Evolutionary conservation across 768 basidiomycete species (phyloP), one percentile per base, ranked within the genome.

Genomic region (Pleurotus cornucopiae): DNA sequence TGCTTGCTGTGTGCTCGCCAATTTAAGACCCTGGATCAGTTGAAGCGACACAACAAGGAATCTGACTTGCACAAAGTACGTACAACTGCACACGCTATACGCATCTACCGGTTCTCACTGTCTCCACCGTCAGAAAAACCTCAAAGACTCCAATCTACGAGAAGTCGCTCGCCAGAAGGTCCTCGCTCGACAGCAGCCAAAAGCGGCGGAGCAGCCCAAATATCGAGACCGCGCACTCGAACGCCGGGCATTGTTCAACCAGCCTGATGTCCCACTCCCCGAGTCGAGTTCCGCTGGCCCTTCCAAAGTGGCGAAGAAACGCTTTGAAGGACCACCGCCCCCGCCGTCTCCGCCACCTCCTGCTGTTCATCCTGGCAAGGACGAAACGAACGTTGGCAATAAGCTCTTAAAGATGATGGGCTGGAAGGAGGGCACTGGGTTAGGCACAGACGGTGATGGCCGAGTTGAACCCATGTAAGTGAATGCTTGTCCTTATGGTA

Each of bases 351-450:
- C 88, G 0, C 83, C 88, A 1, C 83, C 84, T 6, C 78, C 82
- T 4, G 76, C 83, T 2, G 63, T 86, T 3, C 84, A 87, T 62
- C 90, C 86, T 4, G 90, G 83, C 4, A 75, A 91, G 66, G 94
- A 98, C 63, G 83, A 86, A 49, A 85, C 64, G 41, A 98, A 98
- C 62, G 82, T 93, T 9, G 97, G 97, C 5, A 95, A 95, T 66
- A 94, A 92, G 65, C 68, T 99, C 56, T 69, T 98, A 60, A 92
- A 93, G 69, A 95, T 96, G 84, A 98, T 98, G 95, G 97, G 96
- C 0, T 98, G 95, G 95, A 90, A 80, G 60, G 89, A 89, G 63
- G 95, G 95, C 5, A 85, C 81, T 13, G 95, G 96, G 1, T 71
- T 98, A 40, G 96, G 96, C 0, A 79, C 83, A 5, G 79, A 79